Percentiles rank a stretch among this genome's conserved stretches.
These are phyloP conservation scores for Immersiella caudata DNA, from an alignment of 495 filamentous ascomycete genomes.

Conservation along the genomic window DNA sequence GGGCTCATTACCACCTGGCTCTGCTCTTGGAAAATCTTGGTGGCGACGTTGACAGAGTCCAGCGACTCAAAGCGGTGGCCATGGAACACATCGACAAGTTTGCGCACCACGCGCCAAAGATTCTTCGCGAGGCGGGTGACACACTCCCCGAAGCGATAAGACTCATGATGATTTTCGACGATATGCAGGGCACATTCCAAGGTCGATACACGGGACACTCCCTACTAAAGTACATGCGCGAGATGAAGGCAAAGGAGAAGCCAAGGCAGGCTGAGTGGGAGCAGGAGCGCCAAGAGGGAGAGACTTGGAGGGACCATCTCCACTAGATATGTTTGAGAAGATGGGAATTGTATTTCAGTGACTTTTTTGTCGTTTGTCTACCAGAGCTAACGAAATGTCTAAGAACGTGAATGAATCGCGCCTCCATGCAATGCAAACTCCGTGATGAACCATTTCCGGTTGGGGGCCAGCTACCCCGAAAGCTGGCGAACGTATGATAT, in stretches of 20 bases:
- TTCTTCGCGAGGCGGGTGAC: conserved; percentile 4
- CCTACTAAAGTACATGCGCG: conserved; percentile 10
- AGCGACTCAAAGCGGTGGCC: not conserved
- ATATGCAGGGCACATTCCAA: conserved; percentile 19
- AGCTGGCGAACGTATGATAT: not conserved
- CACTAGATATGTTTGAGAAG: not conserved
- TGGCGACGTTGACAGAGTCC: not conserved
- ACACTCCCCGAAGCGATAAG: not conserved
- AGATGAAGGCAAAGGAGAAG: not conserved
- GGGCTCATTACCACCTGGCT: conserved; percentile 16
- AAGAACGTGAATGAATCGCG: not conserved
- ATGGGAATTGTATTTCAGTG: not conserved
- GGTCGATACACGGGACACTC: conserved; percentile 20
- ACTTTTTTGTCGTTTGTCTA: not conserved
- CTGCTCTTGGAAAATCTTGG: conserved; percentile 15
- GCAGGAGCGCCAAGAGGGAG: not conserved
- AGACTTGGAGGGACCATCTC: not conserved
- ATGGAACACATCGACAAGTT: not conserved
- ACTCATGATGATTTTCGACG: conserved; percentile 25
- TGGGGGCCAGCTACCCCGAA: not conserved
- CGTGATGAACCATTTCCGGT: not conserved
- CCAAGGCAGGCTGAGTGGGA: not conserved
- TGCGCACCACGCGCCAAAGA: not conserved
- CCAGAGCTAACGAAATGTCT: not conserved
- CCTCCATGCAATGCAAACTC: not conserved